These are phyloP conservation scores for Termitomyces sp. DNA, from an alignment of 768 basidiomycete genomes.

Conservation along the genomic window DNA sequence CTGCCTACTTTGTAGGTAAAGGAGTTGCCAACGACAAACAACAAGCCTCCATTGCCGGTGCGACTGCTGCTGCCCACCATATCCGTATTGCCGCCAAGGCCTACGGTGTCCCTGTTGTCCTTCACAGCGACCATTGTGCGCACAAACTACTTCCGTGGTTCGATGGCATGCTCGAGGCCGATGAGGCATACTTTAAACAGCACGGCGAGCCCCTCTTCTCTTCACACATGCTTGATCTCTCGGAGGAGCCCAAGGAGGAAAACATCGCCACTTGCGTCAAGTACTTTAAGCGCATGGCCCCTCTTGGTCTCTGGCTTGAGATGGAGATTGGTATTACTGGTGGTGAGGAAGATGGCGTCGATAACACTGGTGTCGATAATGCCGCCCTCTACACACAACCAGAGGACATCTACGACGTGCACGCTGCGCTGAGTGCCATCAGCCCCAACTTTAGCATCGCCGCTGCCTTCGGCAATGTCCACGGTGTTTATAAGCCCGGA, in stretches of 20 bases:
- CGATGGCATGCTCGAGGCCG: conserved; percentile 97
- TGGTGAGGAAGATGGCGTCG: conserved; percentile 99
- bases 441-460: conserved; percentile 96
- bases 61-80: conserved; percentile 89
- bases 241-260: conserved; percentile 86
- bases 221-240: conserved; percentile 99
- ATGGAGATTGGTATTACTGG: conserved; percentile 99
- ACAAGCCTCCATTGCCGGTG: conserved; percentile 91
- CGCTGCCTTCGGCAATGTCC: conserved; percentile 97
- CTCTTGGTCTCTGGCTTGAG: conserved; percentile 93
- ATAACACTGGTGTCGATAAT: conserved; percentile 96
- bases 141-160: conserved; percentile 98
- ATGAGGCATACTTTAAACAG: conserved; percentile 88
- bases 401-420: conserved; percentile 90
- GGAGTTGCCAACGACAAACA: conserved; percentile 93
- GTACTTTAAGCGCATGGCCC: conserved; percentile 95
- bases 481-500: conserved; percentile 99
- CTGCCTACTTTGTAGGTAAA: conserved; percentile 95
- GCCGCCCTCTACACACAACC: conserved; percentile 94
- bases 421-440: conserved; percentile 78
- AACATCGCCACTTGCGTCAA: conserved; percentile 92
- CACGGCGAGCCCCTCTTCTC: conserved; percentile 88
- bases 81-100: conserved; percentile 80
- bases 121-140: conserved; percentile 99
- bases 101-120: conserved; percentile 94